Evolutionary conservation across 768 basidiomycete genomes (phyloP).

Genomic region (Gymnopilus junonius): DNA sequence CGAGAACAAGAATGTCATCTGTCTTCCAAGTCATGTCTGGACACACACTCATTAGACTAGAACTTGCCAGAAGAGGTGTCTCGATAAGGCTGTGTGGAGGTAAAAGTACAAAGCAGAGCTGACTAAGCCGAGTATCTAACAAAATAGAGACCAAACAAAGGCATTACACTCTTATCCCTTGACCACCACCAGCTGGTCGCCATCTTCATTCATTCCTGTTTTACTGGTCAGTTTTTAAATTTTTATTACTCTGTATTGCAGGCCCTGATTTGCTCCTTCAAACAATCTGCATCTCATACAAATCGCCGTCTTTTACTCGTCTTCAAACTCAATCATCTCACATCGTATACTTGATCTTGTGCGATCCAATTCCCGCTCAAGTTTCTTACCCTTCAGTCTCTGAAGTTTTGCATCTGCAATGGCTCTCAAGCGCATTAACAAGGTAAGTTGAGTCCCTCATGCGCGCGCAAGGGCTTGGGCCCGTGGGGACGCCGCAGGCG

Average conservation of each 20-base stretch:
- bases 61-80: constrained; percentile 16
- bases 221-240: constrained; percentile 37
- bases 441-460: constrained; percentile 53
- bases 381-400: constrained; percentile 33
- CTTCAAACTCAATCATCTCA: constrained; percentile 22
- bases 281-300: constrained; percentile 31
- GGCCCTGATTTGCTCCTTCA: constrained; percentile 20
- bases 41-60: constrained; percentile 1
- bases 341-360: constrained; percentile 43
- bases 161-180: constrained; percentile 48
- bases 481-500: constrained; percentile 12
- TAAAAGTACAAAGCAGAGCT: constrained; percentile 29
- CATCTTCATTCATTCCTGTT: constrained; percentile 26
- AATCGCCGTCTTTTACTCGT: constrained; percentile 34
- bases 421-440: constrained; percentile 99
- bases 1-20: neutral
- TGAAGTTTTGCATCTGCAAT: constrained; percentile 47
- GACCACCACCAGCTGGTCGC: constrained; percentile 50
- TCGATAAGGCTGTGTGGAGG: constrained; percentile 22
- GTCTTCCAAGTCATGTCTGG: neutral
- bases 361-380: constrained; percentile 42
- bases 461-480: neutral
- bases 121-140: constrained; percentile 43
- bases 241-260: neutral
- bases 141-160: constrained; percentile 52